phyloP scores from a whole-genome alignment of 2,329 filamentous ascomycete genomes.

The Cladosporium velox region DNA sequence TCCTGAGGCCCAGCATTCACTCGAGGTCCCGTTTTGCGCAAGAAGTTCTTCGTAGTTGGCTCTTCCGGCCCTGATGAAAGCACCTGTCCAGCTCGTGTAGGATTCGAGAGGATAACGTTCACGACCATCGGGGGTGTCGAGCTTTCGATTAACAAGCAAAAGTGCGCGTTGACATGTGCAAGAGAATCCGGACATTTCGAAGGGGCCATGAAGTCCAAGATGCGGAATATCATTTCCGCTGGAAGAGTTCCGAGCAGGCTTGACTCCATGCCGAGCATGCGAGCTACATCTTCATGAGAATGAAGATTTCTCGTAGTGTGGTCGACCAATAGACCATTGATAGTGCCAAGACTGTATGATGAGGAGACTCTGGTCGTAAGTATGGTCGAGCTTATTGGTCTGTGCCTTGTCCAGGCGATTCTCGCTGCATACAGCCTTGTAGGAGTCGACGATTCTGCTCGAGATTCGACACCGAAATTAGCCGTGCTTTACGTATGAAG shows the following conservation, averaged over 20 bases:
- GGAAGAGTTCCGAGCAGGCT: not conserved
- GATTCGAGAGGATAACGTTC: not conserved
- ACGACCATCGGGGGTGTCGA: not conserved
- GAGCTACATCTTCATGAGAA: not conserved
- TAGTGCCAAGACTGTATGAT: not conserved
- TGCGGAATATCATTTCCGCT: not conserved
- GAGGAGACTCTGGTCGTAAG: not conserved
- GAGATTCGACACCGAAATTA: not conserved
- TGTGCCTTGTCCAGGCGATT: not conserved
- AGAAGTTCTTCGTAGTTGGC: not conserved
- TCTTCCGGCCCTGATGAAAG: not conserved
- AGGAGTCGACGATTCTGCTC: not conserved
- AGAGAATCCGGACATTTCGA: not conserved
- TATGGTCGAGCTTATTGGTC: not conserved
- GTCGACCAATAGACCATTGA: not conserved
- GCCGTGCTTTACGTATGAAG: not conserved
- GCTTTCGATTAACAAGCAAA: not conserved
- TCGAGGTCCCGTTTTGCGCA: not conserved
- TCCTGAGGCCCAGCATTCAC: not conserved
- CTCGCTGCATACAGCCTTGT: not conserved
- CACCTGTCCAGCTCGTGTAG: not conserved
- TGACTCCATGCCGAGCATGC: not conserved
- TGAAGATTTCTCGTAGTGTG: not conserved
- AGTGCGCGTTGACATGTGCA: not conserved
- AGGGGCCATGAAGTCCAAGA: not conserved